These are phyloP conservation scores for Cicer pinnatifidum DNA, from an alignment of 306 rosid genomes.

Conservation along the genomic window DNA sequence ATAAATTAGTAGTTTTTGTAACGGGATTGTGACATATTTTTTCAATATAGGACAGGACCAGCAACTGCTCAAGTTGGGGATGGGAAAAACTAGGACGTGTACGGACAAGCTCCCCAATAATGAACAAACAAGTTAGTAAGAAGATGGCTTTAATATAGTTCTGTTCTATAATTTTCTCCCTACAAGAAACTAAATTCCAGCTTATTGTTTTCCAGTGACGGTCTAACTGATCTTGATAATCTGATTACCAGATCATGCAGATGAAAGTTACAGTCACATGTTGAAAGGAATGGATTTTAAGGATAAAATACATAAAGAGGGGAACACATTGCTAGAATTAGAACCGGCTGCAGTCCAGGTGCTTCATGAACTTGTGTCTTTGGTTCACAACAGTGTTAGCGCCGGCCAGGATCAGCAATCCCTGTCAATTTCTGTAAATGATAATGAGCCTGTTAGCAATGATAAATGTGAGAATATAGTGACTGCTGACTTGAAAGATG, in stretches of 20 bases:
- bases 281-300: conserved; percentile 53
- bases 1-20: conserved; percentile 26
- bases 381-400: conserved; percentile 69
- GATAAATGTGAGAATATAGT: conserved; percentile 50
- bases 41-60: conserved; percentile 69
- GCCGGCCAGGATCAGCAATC: conserved; percentile 49
- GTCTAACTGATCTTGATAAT: conserved; percentile 44
- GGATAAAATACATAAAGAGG: conserved; percentile 53
- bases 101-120: conserved; percentile 43
- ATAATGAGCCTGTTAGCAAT: conserved; percentile 48
- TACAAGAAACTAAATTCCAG: conserved; percentile 30
- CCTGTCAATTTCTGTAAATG: conserved; percentile 56
- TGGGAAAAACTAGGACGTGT: conserved; percentile 47
- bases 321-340: conserved; percentile 53
- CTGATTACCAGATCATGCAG: conserved; percentile 57
- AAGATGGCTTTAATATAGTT: conserved; percentile 31
- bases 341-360: conserved; percentile 68
- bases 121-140: conserved; percentile 51
- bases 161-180: conserved; percentile 24
- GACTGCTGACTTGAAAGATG: conserved; percentile 59
- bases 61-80: conserved; percentile 57
- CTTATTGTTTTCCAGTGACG: conserved; percentile 33
- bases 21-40: conserved; percentile 40
- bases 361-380: conserved; percentile 82
- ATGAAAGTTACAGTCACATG: conserved; percentile 47